These are phyloP conservation scores for Sugiyamaella americana DNA, from an alignment of 805 yeast species.

Conservation along the genomic window DNA sequence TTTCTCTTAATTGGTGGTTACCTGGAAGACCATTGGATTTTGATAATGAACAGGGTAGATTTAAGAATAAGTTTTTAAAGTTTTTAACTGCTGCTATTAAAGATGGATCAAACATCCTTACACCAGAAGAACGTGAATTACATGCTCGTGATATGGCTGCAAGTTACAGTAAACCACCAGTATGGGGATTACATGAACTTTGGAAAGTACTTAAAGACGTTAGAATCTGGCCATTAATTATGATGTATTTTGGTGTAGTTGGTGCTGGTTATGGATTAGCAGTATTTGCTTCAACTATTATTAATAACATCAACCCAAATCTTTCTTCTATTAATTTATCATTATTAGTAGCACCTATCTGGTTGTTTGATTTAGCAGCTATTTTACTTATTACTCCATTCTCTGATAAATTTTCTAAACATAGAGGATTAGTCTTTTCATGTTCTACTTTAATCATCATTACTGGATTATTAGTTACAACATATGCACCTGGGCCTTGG, in stretches of 20 bases:
- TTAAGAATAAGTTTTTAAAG: slow-evolving; percentile 2
- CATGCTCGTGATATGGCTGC: slow-evolving; percentile 57
- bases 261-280: slow-evolving; percentile 88
- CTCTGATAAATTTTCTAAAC: slow-evolving; percentile 60
- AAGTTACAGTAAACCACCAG: slow-evolving; percentile 39
- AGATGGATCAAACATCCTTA: slow-evolving; percentile 30
- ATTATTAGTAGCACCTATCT: slow-evolving; percentile 78
- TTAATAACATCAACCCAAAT: slow-evolving; percentile 55
- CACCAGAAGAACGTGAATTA: slow-evolving; percentile 43
- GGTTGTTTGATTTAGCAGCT: slow-evolving; percentile 79
- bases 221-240: slow-evolving; percentile 70
- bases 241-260: slow-evolving; percentile 90
- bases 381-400: slow-evolving; percentile 71
- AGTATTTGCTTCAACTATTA: slow-evolving; percentile 76
- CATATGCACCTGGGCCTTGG: slow-evolving; percentile 72
- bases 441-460: slow-evolving; percentile 62
- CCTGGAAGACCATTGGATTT: slow-evolving; percentile 65
- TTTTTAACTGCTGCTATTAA: slow-evolving; percentile 7
- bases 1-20: slow-evolving; percentile 70
- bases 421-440: slow-evolving; percentile 58
- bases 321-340: slow-evolving; percentile 64
- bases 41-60: not conserved
- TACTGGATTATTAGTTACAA: slow-evolving; percentile 66
- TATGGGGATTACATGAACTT: slow-evolving; percentile 61
- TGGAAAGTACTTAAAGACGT: slow-evolving; percentile 49